phyloP scores from a whole-genome alignment of 2,329 filamentous ascomycete genomes.

The Epichloe festucae region DNA sequence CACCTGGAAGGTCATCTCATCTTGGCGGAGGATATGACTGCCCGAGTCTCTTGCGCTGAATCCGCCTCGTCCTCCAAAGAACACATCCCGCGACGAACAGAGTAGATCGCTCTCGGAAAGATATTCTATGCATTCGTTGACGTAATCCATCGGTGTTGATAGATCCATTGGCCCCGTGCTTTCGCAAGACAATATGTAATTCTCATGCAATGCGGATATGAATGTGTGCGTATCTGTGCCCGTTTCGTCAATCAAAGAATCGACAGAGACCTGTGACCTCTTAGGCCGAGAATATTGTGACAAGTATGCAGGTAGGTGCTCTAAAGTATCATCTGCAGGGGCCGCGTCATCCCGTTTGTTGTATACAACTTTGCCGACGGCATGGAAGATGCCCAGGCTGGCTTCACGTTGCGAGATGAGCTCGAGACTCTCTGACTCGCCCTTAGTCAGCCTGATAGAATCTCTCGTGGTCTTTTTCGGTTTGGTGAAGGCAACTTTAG shows the following conservation, averaged over 20 bases:
- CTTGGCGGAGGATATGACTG: constrained; percentile 70
- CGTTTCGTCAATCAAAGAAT: constrained; percentile 79
- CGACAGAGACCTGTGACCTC: constrained; percentile 51
- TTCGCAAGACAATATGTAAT: constrained; percentile 78
- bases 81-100: constrained; percentile 56
- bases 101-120: constrained; percentile 83
- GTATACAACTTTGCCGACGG: constrained; percentile 89
- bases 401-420: constrained; percentile 77
- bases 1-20: constrained; percentile 88
- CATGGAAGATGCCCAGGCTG: constrained; percentile 88
- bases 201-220: constrained; percentile 82
- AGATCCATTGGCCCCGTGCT: constrained; percentile 34
- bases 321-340: constrained; percentile 28
- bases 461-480: constrained; percentile 48
- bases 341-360: constrained; percentile 66
- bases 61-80: constrained; percentile 49
- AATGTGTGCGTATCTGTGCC: constrained; percentile 89
- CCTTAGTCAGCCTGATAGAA: constrained; percentile 50
- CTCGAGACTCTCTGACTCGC: constrained; percentile 68
- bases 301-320: constrained; percentile 47
- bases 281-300: constrained; percentile 45
- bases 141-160: constrained; percentile 56
- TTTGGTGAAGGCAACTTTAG: constrained; percentile 59
- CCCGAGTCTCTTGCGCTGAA: constrained; percentile 41
- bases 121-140: constrained; percentile 75